Base-by-base conservation (phyloP, 225 moss, liverwort and hornwort species). In the Physcomitrium patens region DNA sequence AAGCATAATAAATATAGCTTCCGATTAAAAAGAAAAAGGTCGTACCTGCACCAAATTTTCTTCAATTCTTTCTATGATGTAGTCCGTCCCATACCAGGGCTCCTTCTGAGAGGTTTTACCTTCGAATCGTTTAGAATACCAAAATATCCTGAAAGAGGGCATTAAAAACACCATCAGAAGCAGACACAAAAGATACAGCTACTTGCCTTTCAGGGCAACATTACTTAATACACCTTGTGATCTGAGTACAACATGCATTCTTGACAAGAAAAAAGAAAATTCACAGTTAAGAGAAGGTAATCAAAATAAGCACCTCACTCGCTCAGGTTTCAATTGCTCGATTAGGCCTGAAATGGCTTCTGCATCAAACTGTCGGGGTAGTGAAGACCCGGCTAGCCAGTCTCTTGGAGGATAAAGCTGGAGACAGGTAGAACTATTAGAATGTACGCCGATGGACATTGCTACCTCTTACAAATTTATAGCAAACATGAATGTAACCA, bases 331-430 rank as follows among this genome's bases (percentile, higher is more conserved):
- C 73, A 92, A 57, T 62, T 90, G 84, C 46, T 80, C 75, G 50
- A 93, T 80, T 72, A 88, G 61, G 71, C 71, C 62, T 71, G 83
- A 57, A 63, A 93, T 81, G 54, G 81, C 78, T 55, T 82, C 73
- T 28, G 73, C 48, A 50, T 93, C 88, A 59, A 93, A 93, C 41
- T 80, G 73, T 10, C 86, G 86, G 15, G 85, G 88, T 60, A 93
- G 69, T 5, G 74, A 80, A 20, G 86, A 84, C 48, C 87, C 92
- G 51, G 90, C 86, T 63, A 93, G 85, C 92, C 92, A 93, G 70
- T 93, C 90, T 81, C 83, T 55, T 50, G 86, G 56, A 74, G 92
- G 92, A 70, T 82, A 90, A 18, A 90, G 86, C 90, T 90, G 81
- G 68, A 37, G 17, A 49, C 10, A 48, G 22, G 24, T 20, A 61